Evolutionary conservation across 306 rosid genomes (phyloP), one percentile per base, ranked within the genome.

Genomic region (Senna siamea): DNA sequence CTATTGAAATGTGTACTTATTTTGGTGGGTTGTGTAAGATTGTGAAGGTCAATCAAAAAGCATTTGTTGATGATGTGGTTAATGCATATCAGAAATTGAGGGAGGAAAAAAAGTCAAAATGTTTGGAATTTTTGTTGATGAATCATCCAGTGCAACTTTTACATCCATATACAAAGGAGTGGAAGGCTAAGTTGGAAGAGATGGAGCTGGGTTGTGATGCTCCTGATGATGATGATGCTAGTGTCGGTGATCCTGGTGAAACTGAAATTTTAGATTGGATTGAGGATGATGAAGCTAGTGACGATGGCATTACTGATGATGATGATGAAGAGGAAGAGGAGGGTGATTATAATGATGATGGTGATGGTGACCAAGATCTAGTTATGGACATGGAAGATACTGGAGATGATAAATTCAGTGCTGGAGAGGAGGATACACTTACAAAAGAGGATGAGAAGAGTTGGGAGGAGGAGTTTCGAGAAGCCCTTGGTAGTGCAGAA

Each of bases 121-220:
- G 98, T 77, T 83, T 91, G 83, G 91, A 83, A 73, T 94, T 89
- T 83, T 77, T 93, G 72, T 68, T 93, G 75, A 79, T 56, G 20
- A 88, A 91, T 76, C 98, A 93, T 73, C 98, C 97, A 2, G 85
- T 87, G 48, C 85, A 37, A 50, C 59, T 93, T 86, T 75, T 93
- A 76, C 98, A 93, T 81, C 98, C 98, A 2, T 93, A 85, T 52
- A 93, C 98, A 1, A 91, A 84, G 75, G 98, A 93, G 86, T 93
- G 98, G 98, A 93, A 93, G 78, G 94, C 89, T 13, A 91, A 86
- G 85, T 80, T 93, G 84, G 98, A 93, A 86, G 98, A 93, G 83
- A 76, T 75, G 84, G 97, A 91, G 81, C 81, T 93, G 69, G 98
- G 98, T 10, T 93, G 98, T 75, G 98, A 93, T 82, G 97, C 98